These are phyloP conservation scores for Phytopythium aichiense DNA, from an alignment of 352 stramenopile species.

Conservation along the genomic window DNA sequence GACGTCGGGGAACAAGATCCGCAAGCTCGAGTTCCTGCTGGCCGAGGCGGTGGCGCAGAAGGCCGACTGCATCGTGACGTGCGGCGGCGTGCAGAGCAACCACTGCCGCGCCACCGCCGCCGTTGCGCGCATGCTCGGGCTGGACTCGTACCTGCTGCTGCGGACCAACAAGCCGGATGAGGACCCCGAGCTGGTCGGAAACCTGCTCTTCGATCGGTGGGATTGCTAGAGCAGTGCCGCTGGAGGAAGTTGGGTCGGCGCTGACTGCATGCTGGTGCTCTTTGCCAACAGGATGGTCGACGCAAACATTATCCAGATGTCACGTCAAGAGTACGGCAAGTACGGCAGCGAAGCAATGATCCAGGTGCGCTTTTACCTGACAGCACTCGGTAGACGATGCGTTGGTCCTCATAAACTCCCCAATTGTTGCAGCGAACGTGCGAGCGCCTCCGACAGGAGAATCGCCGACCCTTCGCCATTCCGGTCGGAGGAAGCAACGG, in stretches of 20 bases:
- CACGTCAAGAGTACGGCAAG: constrained; percentile 70
- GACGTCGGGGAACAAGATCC: constrained; percentile 94
- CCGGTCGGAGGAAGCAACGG: constrained; percentile 90
- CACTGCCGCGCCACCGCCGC: constrained; percentile 89
- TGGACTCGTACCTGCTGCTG: constrained; percentile 91
- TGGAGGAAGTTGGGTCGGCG: background rate
- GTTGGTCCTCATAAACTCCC: background rate
- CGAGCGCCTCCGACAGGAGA: constrained; percentile 48
- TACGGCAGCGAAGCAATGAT: constrained; percentile 82
- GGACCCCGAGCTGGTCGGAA: constrained; percentile 65
- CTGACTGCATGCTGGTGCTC: constrained; percentile 3
- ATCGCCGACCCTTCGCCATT: constrained; percentile 73
- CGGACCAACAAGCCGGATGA: constrained; percentile 73
- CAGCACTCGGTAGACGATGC: background rate
- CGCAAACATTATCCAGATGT: constrained; percentile 75
- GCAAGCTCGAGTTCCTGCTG: constrained; percentile 94
- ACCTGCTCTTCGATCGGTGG: constrained; percentile 72
- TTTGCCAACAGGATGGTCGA: constrained; percentile 48
- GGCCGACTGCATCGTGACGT: constrained; percentile 90
- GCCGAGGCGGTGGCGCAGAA: constrained; percentile 84
- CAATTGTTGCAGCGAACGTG: constrained; percentile 39
- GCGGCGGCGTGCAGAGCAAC: constrained; percentile 93
- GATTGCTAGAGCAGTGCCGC: background rate
- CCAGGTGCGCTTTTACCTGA: constrained; percentile 26
- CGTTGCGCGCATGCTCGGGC: constrained; percentile 83